A percentile compares a stretch with the other conserved stretches of the same genome.
Conservation (phyloP, 1,284 basidiomycete species). For the Sanghuangporus baumii region DNA sequence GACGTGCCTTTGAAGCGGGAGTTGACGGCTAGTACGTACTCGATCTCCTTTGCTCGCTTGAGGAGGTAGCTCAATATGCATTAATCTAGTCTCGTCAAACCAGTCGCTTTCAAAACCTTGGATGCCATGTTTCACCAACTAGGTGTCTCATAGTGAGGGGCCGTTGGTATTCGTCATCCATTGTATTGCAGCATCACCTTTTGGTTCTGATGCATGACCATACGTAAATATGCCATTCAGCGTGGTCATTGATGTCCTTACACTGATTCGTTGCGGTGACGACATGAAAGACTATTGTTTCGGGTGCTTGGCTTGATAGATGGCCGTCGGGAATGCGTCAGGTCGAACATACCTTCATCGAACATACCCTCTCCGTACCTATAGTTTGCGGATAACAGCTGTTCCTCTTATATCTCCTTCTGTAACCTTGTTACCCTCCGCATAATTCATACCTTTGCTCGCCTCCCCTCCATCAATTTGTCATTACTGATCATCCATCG, state of each 20-base stretch:
- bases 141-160: conserved; percentile 41
- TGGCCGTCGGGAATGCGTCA: background rate
- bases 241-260: no score
- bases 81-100: conserved; percentile 73
- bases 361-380: background rate
- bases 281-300: no score
- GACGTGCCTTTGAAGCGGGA: conserved; percentile 85
- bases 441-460: background rate
- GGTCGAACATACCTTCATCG: background rate
- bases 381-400: background rate
- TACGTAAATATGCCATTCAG: no score
- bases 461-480: background rate
- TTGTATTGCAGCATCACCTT: no score
- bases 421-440: background rate
- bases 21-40: conserved; percentile 88
- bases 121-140: conserved; percentile 80
- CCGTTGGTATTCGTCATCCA: background rate
- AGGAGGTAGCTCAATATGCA: background rate
- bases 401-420: background rate
- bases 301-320: background rate
- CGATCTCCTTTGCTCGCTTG: background rate
- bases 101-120: conserved; percentile 86
- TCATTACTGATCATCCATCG: no score
- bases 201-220: no score
- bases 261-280: no score